Evolutionary conservation across 1,139 yeast species (phyloP).

Genomic region (Suhomyces yuchorum): DNA sequence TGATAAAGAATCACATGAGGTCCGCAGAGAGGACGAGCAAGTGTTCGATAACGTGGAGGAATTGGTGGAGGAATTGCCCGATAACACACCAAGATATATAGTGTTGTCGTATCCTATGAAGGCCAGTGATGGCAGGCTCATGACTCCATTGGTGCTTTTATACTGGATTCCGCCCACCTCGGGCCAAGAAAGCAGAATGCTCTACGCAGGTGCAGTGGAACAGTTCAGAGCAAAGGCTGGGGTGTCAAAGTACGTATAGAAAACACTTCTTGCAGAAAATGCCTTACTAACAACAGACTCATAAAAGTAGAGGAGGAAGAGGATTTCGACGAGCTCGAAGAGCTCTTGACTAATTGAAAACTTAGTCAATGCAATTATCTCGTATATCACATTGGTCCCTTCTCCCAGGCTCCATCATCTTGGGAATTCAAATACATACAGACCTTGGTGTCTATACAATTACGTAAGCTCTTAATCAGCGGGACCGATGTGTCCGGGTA

Average conservation of each 20-base stretch:
- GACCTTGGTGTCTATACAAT: too few species aligned
- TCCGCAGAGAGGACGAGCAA: slow-evolving; percentile 49
- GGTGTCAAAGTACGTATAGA: slow-evolving; percentile 57
- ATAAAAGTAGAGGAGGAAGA: slow-evolving; percentile 63
- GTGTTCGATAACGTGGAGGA: slow-evolving; percentile 54
- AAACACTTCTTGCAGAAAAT: neutral
- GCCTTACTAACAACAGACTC: slow-evolving; percentile 46
- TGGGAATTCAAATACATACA: neutral
- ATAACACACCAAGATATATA: slow-evolving; percentile 74
- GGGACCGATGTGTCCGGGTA: neutral
- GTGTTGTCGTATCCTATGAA: slow-evolving; percentile 77
- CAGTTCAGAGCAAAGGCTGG: slow-evolving; percentile 76
- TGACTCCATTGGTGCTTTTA: slow-evolving; percentile 72
- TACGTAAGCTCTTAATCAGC: neutral
- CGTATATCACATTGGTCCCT: neutral
- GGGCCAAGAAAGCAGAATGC: slow-evolving; percentile 77
- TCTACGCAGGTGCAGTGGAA: slow-evolving; percentile 89
- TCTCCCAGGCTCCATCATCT: too few species aligned
- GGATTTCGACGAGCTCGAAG: slow-evolving; percentile 55
- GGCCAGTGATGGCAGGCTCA: slow-evolving; percentile 68
- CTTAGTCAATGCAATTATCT: neutral
- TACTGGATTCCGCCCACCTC: slow-evolving; percentile 88
- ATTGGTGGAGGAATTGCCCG: slow-evolving; percentile 77
- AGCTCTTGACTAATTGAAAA: slow-evolving; percentile 4
- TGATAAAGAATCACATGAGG: slow-evolving; percentile 58